These are phyloP conservation scores for Lepiota brunneoincarnata DNA, from an alignment of 768 basidiomycete genomes.

Conservation along the genomic window DNA sequence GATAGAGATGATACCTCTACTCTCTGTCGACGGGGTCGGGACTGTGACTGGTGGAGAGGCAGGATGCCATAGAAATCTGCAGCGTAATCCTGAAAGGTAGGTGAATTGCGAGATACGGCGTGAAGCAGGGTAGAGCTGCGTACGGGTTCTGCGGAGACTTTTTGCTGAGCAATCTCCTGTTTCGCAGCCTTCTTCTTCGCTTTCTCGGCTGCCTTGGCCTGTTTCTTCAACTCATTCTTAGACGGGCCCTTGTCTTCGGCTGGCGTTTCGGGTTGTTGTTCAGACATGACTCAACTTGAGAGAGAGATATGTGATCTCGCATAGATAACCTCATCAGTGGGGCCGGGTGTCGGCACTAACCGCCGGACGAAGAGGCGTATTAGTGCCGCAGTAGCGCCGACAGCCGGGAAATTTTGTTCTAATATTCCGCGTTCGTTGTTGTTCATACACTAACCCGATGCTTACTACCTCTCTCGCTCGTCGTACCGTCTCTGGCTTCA, in stretches of 20 bases:
- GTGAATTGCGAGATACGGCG: slow-evolving; percentile 4
- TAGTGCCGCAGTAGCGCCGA: slow-evolving; percentile 22
- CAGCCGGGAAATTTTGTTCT: slow-evolving; percentile 14
- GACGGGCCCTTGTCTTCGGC: slow-evolving; percentile 49
- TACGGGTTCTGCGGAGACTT: slow-evolving; percentile 65
- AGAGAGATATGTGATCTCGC: slow-evolving; percentile 1
- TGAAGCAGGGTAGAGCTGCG: slow-evolving; percentile 18
- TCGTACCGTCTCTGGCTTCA: slow-evolving; percentile 39
- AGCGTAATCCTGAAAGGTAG: slow-evolving; percentile 62
- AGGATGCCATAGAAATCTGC: slow-evolving; percentile 80
- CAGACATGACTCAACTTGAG: slow-evolving; percentile 6
- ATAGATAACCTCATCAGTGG: slow-evolving; percentile 19
- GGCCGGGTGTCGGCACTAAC: slow-evolving; percentile 24
- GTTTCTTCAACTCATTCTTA: slow-evolving; percentile 90
- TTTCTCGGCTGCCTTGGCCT: slow-evolving; percentile 88
- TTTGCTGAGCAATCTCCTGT: slow-evolving; percentile 69
- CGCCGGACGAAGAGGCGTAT: slow-evolving; percentile 18
- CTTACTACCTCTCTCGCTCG: slow-evolving; percentile 51
- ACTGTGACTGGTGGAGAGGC: slow-evolving; percentile 89
- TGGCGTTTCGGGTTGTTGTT: slow-evolving; percentile 21
- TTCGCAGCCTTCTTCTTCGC: slow-evolving; percentile 83
- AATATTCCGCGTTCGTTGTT: slow-evolving; percentile 24
- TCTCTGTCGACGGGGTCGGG: slow-evolving; percentile 59
- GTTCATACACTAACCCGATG: slow-evolving; percentile 28
- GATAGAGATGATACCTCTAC: slow-evolving; percentile 65